Conservation (phyloP, 768 basidiomycete genomes). For the Pisolithus marmoratus region DNA sequence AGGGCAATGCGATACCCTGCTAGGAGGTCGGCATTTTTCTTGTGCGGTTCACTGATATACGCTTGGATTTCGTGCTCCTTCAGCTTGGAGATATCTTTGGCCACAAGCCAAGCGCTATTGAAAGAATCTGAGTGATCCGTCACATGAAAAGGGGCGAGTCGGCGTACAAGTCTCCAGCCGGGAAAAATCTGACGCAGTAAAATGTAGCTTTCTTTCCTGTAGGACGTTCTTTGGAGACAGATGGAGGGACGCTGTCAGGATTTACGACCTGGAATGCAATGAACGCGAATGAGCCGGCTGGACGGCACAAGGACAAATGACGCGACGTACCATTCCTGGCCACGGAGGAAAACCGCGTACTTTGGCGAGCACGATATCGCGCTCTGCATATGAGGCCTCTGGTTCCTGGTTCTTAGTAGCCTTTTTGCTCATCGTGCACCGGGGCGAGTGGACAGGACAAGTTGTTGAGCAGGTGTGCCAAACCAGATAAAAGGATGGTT, state of each 20-base stretch:
- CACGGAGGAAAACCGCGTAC: constrained; percentile 92
- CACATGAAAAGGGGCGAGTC: constrained; percentile 9
- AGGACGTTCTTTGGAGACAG: constrained; percentile 69
- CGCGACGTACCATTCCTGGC: constrained; percentile 83
- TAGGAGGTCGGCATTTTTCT: constrained; percentile 71
- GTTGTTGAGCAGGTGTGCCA: constrained; percentile 21
- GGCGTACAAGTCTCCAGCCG: constrained; percentile 88
- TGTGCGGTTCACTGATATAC: constrained; percentile 72
- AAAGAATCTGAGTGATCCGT: constrained; percentile 6
- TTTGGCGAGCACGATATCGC: constrained; percentile 89
- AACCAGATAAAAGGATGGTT: constrained; percentile 36
- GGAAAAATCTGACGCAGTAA: constrained; percentile 85
- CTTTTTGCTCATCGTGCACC: constrained; percentile 47
- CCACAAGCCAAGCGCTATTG: constrained; percentile 73
- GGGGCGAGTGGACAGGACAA: constrained; percentile 10
- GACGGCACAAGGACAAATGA: constrained; percentile 12
- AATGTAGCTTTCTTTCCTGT: constrained; percentile 62
- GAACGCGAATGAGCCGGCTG: constrained; percentile 7
- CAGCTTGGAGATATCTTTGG: constrained; percentile 79
- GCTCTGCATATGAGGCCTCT: constrained; percentile 51
- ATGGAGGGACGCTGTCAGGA: constrained; percentile 53
- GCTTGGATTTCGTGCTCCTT: constrained; percentile 76
- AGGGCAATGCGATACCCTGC: constrained; percentile 70
- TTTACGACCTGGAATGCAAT: constrained; percentile 65
- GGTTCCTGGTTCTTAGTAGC: constrained; percentile 34